These are phyloP conservation scores for Claviceps cyperi DNA, from an alignment of 2,329 filamentous ascomycete genomes.

Conservation along the genomic window DNA sequence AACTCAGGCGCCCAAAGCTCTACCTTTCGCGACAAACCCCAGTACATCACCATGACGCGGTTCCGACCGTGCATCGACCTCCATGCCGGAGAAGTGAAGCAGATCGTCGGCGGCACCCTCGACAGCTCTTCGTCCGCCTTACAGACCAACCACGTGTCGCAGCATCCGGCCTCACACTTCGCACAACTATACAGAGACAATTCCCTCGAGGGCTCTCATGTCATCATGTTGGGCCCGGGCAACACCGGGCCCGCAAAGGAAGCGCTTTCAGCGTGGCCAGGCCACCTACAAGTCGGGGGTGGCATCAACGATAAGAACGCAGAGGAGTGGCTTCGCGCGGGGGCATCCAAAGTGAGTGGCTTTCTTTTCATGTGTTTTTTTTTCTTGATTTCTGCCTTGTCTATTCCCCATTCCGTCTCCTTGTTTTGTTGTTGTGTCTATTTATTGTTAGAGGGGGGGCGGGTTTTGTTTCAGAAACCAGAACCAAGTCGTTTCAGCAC, in stretches of 20 bases:
- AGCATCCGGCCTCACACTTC: conserved; percentile 68
- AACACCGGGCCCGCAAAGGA: conserved; percentile 70
- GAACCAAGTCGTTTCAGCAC: neutral
- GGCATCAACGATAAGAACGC: conserved; percentile 83
- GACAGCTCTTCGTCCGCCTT: conserved; percentile 50
- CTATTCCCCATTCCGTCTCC: neutral
- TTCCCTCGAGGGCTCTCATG: conserved; percentile 65
- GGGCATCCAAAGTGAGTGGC: conserved; percentile 67
- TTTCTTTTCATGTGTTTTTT: neutral
- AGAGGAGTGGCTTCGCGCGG: conserved; percentile 67
- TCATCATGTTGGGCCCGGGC: conserved; percentile 88
- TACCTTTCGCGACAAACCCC: neutral
- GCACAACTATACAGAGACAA: conserved; percentile 68
- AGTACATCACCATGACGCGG: conserved; percentile 57
- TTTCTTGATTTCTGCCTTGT: neutral
- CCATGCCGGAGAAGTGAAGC: conserved; percentile 94
- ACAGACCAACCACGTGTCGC: conserved; percentile 86
- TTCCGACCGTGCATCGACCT: conserved; percentile 96
- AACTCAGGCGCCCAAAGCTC: neutral
- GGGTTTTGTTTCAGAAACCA: neutral
- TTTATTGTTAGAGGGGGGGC: neutral
- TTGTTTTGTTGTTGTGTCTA: neutral
- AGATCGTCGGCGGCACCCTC: conserved; percentile 92
- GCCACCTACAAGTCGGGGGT: conserved; percentile 78
- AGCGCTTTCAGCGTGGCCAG: conserved; percentile 65